phyloP scores from a whole-genome alignment of 2,329 filamentous ascomycete species.

The Cercospora brassicicola region DNA sequence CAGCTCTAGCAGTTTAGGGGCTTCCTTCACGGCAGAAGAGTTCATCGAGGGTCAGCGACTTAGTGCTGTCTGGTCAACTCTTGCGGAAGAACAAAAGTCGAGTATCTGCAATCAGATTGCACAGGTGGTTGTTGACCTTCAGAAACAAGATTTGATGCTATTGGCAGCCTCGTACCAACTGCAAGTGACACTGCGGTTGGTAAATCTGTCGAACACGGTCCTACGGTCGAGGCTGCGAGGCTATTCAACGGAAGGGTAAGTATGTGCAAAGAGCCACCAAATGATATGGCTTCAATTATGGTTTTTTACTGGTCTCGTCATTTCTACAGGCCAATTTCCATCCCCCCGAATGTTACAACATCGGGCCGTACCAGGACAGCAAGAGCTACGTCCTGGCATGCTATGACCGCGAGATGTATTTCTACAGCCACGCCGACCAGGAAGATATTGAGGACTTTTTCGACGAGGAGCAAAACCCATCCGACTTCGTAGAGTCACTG shows the following conservation, averaged over 20 bases:
- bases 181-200: no score
- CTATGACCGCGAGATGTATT: neutral
- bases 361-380: neutral
- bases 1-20: no score
- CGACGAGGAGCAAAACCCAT: neutral
- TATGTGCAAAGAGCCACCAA: neutral
- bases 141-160: no score
- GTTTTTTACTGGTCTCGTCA: no score
- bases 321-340: neutral
- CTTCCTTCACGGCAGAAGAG: no score
- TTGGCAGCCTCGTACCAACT: no score
- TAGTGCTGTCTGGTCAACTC: no score
- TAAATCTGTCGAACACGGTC: neutral
- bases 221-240: neutral
- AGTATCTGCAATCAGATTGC: no score
- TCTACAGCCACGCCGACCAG: neutral
- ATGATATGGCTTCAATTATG: neutral
- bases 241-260: neutral
- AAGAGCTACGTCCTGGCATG: neutral
- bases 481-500: neutral
- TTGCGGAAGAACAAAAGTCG: no score
- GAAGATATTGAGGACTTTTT: neutral
- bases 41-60: no score
- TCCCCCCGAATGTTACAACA: neutral
- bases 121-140: no score